Conservation (phyloP, 805 yeast species). For the Blastobotrys americana region DNA sequence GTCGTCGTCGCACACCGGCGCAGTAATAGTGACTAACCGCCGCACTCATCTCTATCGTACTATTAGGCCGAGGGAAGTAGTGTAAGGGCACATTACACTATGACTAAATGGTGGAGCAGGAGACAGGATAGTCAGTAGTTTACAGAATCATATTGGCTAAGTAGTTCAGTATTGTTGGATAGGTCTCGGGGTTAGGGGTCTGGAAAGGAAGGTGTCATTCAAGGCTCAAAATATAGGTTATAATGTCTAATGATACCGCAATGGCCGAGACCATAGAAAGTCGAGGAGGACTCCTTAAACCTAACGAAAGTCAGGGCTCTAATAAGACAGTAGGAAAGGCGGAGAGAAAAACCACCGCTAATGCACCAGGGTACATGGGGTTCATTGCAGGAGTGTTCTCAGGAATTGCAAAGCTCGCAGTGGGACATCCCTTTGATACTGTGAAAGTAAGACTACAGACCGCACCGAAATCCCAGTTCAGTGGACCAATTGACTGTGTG, state of each 20-base stretch:
- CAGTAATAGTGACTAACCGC: neutral
- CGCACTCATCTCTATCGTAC: conserved; percentile 1
- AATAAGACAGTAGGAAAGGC: neutral
- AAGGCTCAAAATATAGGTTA: too few species aligned
- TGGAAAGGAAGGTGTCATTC: too few species aligned
- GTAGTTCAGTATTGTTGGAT: too few species aligned
- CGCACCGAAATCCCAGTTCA: conserved; percentile 59
- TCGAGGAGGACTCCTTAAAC: too few species aligned
- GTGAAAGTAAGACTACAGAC: conserved; percentile 81
- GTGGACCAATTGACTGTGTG: conserved; percentile 78
- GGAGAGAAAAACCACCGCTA: neutral
- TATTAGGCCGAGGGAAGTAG: neutral
- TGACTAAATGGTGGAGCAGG: neutral
- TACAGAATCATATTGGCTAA: too few species aligned
- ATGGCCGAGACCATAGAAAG: too few species aligned
- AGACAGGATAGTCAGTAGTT: conserved; percentile 3
- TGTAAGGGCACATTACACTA: neutral
- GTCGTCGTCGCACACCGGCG: too few species aligned
- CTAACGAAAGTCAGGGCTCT: too few species aligned
- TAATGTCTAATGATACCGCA: too few species aligned
- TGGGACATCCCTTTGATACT: conserved; percentile 92
- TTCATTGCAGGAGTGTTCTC: conserved; percentile 85
- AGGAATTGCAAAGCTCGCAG: conserved; percentile 80
- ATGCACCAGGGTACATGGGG: conserved; percentile 36
- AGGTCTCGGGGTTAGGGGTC: too few species aligned